phyloP scores from a whole-genome alignment of 805 yeast species.

The Komagataella ulmi region DNA sequence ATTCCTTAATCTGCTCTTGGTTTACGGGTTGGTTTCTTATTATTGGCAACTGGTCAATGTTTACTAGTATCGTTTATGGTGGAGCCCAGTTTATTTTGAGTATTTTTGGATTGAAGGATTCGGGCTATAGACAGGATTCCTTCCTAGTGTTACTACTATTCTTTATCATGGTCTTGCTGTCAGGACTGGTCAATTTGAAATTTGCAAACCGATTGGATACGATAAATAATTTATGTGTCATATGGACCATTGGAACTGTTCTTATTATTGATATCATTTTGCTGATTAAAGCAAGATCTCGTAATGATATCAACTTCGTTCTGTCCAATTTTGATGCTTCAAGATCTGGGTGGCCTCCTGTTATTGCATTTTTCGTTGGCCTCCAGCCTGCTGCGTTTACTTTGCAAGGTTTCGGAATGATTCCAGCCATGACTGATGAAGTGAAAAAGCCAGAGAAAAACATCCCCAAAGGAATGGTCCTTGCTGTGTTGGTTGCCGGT shows the following conservation, averaged over 20 bases:
- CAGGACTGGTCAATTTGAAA: slow-evolving; percentile 46
- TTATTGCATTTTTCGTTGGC: slow-evolving; percentile 63
- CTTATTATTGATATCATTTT: slow-evolving; percentile 52
- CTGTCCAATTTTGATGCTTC: slow-evolving; percentile 58
- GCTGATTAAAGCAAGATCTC: slow-evolving; percentile 40
- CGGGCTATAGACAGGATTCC: slow-evolving; percentile 42
- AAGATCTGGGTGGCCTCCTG: slow-evolving; percentile 64
- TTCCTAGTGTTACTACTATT: slow-evolving; percentile 44
- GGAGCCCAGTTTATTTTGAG: slow-evolving; percentile 66
- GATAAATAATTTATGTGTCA: slow-evolving; percentile 56
- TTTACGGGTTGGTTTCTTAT: slow-evolving; percentile 66
- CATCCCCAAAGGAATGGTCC: slow-evolving; percentile 61
- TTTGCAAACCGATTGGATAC: slow-evolving; percentile 46
- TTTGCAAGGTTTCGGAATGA: slow-evolving; percentile 71
- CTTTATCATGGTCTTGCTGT: slow-evolving; percentile 38
- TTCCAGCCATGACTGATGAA: slow-evolving; percentile 74
- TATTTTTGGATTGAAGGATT: slow-evolving; percentile 47
- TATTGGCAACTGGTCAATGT: slow-evolving; percentile 69
- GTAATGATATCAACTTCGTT: slow-evolving; percentile 45
- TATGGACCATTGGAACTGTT: slow-evolving; percentile 65
- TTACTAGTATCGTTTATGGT: slow-evolving; percentile 59
- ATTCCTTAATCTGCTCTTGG: slow-evolving; percentile 55
- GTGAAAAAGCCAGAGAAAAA: slow-evolving; percentile 62
- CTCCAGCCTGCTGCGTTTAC: slow-evolving; percentile 71
- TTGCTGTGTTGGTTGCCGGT: slow-evolving; percentile 51